phyloP scores from a whole-genome alignment of 2,329 filamentous ascomycete species.

The Penicillium paneum region DNA sequence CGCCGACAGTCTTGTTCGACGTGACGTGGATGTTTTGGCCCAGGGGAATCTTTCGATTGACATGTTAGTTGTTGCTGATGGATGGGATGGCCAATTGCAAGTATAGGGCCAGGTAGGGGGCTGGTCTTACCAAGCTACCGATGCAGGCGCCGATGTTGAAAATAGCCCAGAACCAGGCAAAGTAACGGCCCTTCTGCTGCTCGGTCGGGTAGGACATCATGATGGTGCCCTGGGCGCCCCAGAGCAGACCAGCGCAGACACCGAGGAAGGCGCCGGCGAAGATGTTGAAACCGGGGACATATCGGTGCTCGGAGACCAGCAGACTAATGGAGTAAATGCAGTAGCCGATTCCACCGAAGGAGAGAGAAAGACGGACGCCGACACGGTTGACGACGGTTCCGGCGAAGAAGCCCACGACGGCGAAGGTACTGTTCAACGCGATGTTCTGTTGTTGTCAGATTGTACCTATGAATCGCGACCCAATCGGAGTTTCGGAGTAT shows the following conservation, averaged over 20 bases:
- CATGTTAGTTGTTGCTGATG: not conserved
- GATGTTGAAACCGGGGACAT: constrained; percentile 47
- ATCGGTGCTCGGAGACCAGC: constrained; percentile 43
- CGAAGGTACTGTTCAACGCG: constrained; percentile 68
- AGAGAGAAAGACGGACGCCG: constrained; percentile 41
- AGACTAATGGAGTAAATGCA: constrained; percentile 40
- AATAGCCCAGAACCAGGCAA: constrained; percentile 88
- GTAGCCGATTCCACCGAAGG: constrained; percentile 45
- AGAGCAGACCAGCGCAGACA: constrained; percentile 47
- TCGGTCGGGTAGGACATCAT: constrained; percentile 80
- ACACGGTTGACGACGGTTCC: constrained; percentile 46
- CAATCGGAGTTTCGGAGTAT: not conserved
- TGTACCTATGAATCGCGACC: not conserved
- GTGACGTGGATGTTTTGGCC: constrained; percentile 42
- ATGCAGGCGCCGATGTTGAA: constrained; percentile 89
- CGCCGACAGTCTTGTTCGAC: constrained; percentile 42
- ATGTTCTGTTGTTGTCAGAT: constrained; percentile 45
- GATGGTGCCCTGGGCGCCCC: constrained; percentile 49
- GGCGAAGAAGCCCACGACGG: constrained; percentile 59
- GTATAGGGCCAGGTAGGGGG: not conserved
- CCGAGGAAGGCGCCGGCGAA: constrained; percentile 49
- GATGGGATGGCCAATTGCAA: not conserved
- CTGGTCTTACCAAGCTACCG: constrained; percentile 59
- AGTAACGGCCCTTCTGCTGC: constrained; percentile 75
- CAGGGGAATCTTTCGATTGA: constrained; percentile 35